phyloP scores from a whole-genome alignment of 345 rosid genomes.

The Brassica nigra region DNA sequence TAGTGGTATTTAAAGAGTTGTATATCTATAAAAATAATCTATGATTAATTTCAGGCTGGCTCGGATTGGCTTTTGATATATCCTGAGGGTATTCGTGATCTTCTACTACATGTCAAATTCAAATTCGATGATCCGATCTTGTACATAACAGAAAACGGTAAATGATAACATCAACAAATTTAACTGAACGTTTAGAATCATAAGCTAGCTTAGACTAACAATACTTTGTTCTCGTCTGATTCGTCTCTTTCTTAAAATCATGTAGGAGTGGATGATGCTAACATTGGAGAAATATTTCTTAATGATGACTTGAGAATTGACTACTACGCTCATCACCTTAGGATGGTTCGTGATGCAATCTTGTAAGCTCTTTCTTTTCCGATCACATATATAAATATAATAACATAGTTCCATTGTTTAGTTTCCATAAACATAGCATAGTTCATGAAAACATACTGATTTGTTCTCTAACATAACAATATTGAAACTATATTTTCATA shows the following conservation, averaged over 20 bases:
- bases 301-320: slow-evolving; percentile 40
- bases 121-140: slow-evolving; percentile 50
- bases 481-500: not conserved
- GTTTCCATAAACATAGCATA: no score
- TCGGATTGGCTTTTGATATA: slow-evolving; percentile 47
- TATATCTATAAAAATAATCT: not conserved
- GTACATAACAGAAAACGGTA: slow-evolving; percentile 62
- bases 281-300: slow-evolving; percentile 4
- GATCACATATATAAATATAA: slow-evolving; percentile 6
- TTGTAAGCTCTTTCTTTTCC: slow-evolving; percentile 24
- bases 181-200: not conserved
- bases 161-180: not conserved
- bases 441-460: no score
- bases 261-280: slow-evolving; percentile 40
- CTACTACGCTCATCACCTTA: slow-evolving; percentile 42
- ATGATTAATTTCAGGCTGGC: slow-evolving; percentile 31
- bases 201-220: not conserved
- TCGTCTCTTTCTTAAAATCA: not conserved
- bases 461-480: not conserved
- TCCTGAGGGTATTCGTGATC: slow-evolving; percentile 52
- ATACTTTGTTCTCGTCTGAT: not conserved
- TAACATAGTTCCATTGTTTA: no score
- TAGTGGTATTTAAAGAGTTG: no score
- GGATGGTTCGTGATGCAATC: slow-evolving; percentile 38
- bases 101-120: slow-evolving; percentile 44